Conservation (phyloP, 306 rosid genomes). For the Malus orientalis region DNA sequence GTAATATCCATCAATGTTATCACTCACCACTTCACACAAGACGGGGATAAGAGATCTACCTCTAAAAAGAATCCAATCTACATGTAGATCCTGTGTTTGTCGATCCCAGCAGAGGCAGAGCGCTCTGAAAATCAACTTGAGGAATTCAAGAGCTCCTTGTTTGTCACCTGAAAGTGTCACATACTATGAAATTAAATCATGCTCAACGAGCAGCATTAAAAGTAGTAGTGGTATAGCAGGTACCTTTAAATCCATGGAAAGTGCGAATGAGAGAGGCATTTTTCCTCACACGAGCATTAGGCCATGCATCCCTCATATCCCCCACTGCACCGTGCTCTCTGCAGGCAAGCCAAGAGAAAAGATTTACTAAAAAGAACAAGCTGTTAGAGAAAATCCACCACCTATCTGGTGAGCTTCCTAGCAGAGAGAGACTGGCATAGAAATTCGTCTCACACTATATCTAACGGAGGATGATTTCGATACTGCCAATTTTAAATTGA, state of each 20-base stretch:
- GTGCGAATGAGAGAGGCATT: slow-evolving; percentile 78
- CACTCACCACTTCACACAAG: slow-evolving; percentile 81
- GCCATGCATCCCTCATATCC: slow-evolving; percentile 98
- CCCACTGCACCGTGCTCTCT: slow-evolving; percentile 98
- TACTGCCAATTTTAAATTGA: neutral
- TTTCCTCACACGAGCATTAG: slow-evolving; percentile 86
- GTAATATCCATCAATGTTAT: slow-evolving; percentile 72
- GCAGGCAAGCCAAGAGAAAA: slow-evolving; percentile 20
- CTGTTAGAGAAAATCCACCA: slow-evolving; percentile 5
- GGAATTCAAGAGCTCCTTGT: slow-evolving; percentile 85
- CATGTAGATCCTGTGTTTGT: slow-evolving; percentile 93
- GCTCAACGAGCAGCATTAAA: slow-evolving; percentile 3
- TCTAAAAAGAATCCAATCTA: slow-evolving; percentile 97
- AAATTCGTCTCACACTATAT: neutral
- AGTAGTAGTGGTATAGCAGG: neutral
- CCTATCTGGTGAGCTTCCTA: neutral
- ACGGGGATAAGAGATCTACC: slow-evolving; percentile 93
- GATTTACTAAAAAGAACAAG: neutral
- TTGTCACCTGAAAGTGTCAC: slow-evolving; percentile 61
- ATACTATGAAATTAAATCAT: slow-evolving; percentile 6
- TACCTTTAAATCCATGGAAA: slow-evolving; percentile 96
- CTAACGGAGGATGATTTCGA: neutral
- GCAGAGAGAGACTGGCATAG: neutral
- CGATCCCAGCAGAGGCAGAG: slow-evolving; percentile 99
- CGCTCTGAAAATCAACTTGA: slow-evolving; percentile 85